A percentile compares a stretch with the other conserved stretches of the same genome.
Evolutionary conservation across 2,329 filamentous ascomycete species (phyloP).

Genomic region (Fusarium sambucinum): DNA sequence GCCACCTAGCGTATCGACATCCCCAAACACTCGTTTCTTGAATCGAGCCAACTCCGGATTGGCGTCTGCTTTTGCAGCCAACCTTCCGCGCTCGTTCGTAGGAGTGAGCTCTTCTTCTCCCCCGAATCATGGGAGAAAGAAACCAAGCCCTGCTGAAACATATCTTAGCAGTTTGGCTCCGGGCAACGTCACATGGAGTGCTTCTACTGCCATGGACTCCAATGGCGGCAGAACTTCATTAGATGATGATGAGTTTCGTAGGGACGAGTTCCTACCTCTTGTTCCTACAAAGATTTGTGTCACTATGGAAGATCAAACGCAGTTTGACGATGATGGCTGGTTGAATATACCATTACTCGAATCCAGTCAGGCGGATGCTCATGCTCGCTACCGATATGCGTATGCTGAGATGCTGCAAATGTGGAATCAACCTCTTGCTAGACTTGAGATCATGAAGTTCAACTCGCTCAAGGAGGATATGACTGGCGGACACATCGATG

Average conservation of each 20-base stretch:
- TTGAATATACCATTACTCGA: slow-evolving; percentile 70
- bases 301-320: slow-evolving; percentile 70
- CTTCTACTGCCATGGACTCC: slow-evolving; percentile 60
- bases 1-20: slow-evolving; percentile 69
- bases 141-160: slow-evolving; percentile 71
- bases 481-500: slow-evolving; percentile 47
- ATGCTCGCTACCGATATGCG: slow-evolving; percentile 71
- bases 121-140: slow-evolving; percentile 61
- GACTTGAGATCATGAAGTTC: slow-evolving; percentile 77
- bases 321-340: slow-evolving; percentile 77
- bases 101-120: slow-evolving; percentile 59
- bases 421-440: slow-evolving; percentile 72
- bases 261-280: slow-evolving; percentile 60
- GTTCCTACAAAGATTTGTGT: slow-evolving; percentile 66
- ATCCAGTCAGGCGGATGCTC: slow-evolving; percentile 60
- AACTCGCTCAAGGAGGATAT: slow-evolving; percentile 68
- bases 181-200: slow-evolving; percentile 63
- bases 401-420: slow-evolving; percentile 78
- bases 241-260: slow-evolving; percentile 65
- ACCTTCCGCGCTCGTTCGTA: slow-evolving; percentile 63
- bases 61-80: slow-evolving; percentile 67
- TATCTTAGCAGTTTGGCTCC: slow-evolving; percentile 68
- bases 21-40: slow-evolving; percentile 66
- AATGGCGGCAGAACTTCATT: slow-evolving; percentile 63
- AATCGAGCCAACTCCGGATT: slow-evolving; percentile 67